Evolutionary conservation across 2,329 filamentous ascomycete genomes (phyloP).

Genomic region (Orbilia quercus): DNA sequence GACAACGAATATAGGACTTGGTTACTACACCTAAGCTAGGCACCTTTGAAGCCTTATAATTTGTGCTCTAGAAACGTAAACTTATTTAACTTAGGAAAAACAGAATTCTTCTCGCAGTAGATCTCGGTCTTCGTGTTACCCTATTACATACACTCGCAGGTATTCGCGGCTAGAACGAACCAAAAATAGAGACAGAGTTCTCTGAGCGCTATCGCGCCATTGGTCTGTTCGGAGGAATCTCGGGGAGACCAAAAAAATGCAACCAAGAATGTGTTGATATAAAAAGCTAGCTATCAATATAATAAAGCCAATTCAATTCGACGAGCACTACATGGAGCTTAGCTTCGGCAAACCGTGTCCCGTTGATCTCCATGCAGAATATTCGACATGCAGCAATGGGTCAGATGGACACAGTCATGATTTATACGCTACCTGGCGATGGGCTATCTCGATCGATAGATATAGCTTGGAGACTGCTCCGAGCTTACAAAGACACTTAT

Average conservation of each 20-base stretch:
- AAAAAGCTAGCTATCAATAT: constrained; percentile 13
- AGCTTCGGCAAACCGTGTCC: constrained; percentile 31
- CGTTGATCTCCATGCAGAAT: constrained; percentile 34
- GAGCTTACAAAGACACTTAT: no score
- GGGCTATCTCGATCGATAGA: not conserved
- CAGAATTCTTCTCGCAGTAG: not conserved
- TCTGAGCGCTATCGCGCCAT: constrained; percentile 4
- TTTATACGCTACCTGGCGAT: constrained; percentile 15
- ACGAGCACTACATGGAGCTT: constrained; percentile 21
- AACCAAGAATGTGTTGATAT: constrained; percentile 28
- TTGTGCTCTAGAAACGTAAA: no score
- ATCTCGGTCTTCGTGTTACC: not conserved
- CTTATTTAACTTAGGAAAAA: not conserved
- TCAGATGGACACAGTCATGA: constrained; percentile 12
- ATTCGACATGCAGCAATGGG: constrained; percentile 12
- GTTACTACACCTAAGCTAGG: no score
- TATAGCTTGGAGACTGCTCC: no score
- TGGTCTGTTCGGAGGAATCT: constrained; percentile 54
- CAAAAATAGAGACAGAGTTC: constrained; percentile 4
- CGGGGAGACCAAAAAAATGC: constrained; percentile 27
- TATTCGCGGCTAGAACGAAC: not conserved
- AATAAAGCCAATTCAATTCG: no score
- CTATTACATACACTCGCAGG: not conserved
- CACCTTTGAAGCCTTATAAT: no score
- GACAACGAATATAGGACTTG: not conserved